Percentiles rank a stretch among this genome's conserved stretches.
phyloP scores from a whole-genome alignment of 495 filamentous ascomycete genomes.

The Neurospora sp. region DNA sequence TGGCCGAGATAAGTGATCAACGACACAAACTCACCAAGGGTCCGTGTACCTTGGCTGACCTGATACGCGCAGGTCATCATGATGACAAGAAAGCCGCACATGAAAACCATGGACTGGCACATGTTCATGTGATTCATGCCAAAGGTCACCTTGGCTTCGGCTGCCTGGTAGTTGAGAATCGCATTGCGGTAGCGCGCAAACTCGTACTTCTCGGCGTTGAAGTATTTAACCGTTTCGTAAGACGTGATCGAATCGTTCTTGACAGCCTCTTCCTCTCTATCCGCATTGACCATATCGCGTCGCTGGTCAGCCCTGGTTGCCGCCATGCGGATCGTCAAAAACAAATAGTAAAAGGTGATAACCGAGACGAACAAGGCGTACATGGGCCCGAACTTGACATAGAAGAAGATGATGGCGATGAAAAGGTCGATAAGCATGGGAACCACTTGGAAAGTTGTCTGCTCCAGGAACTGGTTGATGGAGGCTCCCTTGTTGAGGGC shows the following conservation, averaged over 20 bases:
- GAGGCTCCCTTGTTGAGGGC: conserved; percentile 91
- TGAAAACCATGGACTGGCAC: conserved; percentile 87
- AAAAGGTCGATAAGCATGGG: conserved; percentile 89
- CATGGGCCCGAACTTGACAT: conserved; percentile 69
- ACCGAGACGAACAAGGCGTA: conserved; percentile 87
- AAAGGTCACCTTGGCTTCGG: conserved; percentile 79
- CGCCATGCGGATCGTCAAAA: conserved; percentile 90
- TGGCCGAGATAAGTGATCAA: conserved; percentile 87
- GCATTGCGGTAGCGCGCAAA: conserved; percentile 76
- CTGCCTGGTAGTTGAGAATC: conserved; percentile 70
- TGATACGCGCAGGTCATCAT: conserved; percentile 68
- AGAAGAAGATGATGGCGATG: conserved; percentile 80
- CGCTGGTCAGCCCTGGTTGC: conserved; percentile 85
- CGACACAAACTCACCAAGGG: conserved; percentile 69
- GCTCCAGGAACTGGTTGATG: conserved; percentile 94
- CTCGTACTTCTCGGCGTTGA: conserved; percentile 92
- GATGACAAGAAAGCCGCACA: conserved; percentile 71
- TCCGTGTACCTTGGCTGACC: conserved; percentile 59
- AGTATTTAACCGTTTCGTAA: conserved; percentile 98
- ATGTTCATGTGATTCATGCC: conserved; percentile 92
- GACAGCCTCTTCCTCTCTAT: conserved; percentile 88
- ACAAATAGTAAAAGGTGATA: conserved; percentile 93
- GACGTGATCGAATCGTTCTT: conserved; percentile 98
- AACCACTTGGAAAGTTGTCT: conserved; percentile 87
- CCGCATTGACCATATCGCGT: conserved; percentile 86